Percentiles rank a stretch among this genome's conserved stretches.
These are phyloP conservation scores for Castanospermum australe DNA, from an alignment of 306 rosid genomes.

Conservation along the genomic window DNA sequence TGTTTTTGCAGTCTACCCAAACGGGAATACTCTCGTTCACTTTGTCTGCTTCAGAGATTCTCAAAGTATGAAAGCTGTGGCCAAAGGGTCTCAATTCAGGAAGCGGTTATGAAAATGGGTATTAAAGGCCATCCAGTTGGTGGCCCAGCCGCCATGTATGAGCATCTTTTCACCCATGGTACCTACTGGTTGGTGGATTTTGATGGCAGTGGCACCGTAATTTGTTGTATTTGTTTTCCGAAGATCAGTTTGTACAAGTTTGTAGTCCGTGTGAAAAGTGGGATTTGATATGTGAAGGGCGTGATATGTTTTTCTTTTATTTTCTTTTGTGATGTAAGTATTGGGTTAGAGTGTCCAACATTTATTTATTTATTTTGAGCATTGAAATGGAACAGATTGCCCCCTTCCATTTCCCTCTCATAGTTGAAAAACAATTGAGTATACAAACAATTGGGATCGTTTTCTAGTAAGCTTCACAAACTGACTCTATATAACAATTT, in stretches of 20 bases:
- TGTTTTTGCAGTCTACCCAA: slow-evolving; percentile 91
- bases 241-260: background rate
- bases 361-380: slow-evolving; percentile 1
- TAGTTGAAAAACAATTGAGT: background rate
- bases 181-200: slow-evolving; percentile 24
- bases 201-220: background rate
- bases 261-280: slow-evolving; percentile 22
- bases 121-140: background rate
- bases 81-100: slow-evolving; percentile 63
- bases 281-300: slow-evolving; percentile 23
- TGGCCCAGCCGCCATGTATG: background rate
- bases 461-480: too few relatives aligned
- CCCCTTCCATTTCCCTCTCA: slow-evolving; percentile 5
- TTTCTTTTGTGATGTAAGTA: slow-evolving; percentile 28
- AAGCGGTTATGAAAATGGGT: slow-evolving; percentile 41
- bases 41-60: slow-evolving; percentile 95
- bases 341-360: slow-evolving; percentile 2
- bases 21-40: slow-evolving; percentile 88
- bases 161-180: background rate
- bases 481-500: too few relatives aligned
- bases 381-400: slow-evolving; percentile 7
- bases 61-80: slow-evolving; percentile 84
- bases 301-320: slow-evolving; percentile 5
- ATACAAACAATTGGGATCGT: too few relatives aligned
- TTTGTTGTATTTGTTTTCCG: slow-evolving; percentile 25